Base-by-base conservation (phyloP, 2,329 filamentous ascomycete genomes). In the Talaromyces sp. region DNA sequence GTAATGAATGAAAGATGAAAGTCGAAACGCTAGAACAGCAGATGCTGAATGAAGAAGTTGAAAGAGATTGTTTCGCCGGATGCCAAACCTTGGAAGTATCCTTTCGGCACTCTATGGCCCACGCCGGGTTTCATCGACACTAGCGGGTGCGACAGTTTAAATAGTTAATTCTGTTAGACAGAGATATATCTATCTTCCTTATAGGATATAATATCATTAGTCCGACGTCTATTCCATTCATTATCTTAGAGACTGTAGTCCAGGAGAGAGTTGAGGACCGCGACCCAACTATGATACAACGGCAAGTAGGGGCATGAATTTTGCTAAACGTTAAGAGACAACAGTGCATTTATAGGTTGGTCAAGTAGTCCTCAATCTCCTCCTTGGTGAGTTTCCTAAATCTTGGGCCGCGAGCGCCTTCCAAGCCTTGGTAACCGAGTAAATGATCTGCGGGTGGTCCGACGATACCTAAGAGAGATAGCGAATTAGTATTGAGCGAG, bases 331-430 rank as follows among this genome's bases (percentile, higher is more conserved):
- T 58, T 55, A 43, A 45, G 51, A 58, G 50, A 62, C 25, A 63
- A 40, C 53, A 13, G 6, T 58, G 63, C 65, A 61, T 67, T 86
- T 83, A 97, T 84, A 99, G 85, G 84, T 96, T 97, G 75, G 94
- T 97, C 76, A 99, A 80, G 80, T 99, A 99, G 77, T 99, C 94
- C 81, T 99, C 94, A 71, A 99, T 97, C 80, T 99, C 94, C 78
- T 96, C 91, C 70, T 96, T 91, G 69, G 85, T 96, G 76, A 99
- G 80, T 83, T 96, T 76, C 62, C 75, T 70, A 65, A 78, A 74
- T 41, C 75, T 67, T 21, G 76, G 76, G n/a, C 76, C 76, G 59
- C 67, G 69, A 33, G 73, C 65, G 10, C 70, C 72, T 58, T 75
- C 73, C 36, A 75, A 70, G 37, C 76, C 76, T 61, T 78, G 91